Evolutionary conservation across 352 stramenopile species (phyloP), one percentile per base, ranked within the genome.

Genomic region (Blastocystis sp.): DNA sequence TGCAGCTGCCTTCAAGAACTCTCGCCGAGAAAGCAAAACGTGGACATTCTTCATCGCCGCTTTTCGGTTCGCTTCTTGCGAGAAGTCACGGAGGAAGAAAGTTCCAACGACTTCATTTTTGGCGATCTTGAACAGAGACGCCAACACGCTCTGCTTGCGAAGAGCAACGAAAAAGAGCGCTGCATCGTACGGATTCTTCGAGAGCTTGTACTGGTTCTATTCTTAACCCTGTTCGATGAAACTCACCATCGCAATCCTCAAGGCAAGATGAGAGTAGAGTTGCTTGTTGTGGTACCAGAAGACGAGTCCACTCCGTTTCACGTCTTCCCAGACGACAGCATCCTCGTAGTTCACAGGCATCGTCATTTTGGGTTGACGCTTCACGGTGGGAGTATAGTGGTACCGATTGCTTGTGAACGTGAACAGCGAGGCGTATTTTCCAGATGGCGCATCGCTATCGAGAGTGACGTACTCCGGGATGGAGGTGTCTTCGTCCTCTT

Each of bases 51-150:
- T 85, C 9, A 85, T n/a, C 11, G 75, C 75, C 4, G 75, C 75
- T 21, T 51, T 75, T 24, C 48, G 57, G 51, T 85, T 34, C 14
- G 29, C 34, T 14, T 57, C 40, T 29, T 85, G 53, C 0, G 53
- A 51, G 49, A 85, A 85, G 38, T 85, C 75, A 27, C 75, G 75
- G 49, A 56, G 48, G 53, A 81, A 81, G 69, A 81, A 81, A 29
- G 16, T 32, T 11, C 21, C 40, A 0, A 81, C 34, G 4, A 14
- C 6, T 21, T 81, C 69, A 38, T 81, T 14, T 44, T 81, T 81
- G 4, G 11, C 56, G 4, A 81, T 18, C 38, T 81, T 81, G 69
- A 81, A 81, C 32, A 81, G 51, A 48, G 48, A 63, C 2, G 69
- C 44, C 34, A 81, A 27, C 49, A 63, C 21, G 0, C 44, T 36